Evolutionary conservation across 2,329 filamentous ascomycete species (phyloP), one percentile per base, ranked within the genome.

Genomic region (Aspergillus persii): DNA sequence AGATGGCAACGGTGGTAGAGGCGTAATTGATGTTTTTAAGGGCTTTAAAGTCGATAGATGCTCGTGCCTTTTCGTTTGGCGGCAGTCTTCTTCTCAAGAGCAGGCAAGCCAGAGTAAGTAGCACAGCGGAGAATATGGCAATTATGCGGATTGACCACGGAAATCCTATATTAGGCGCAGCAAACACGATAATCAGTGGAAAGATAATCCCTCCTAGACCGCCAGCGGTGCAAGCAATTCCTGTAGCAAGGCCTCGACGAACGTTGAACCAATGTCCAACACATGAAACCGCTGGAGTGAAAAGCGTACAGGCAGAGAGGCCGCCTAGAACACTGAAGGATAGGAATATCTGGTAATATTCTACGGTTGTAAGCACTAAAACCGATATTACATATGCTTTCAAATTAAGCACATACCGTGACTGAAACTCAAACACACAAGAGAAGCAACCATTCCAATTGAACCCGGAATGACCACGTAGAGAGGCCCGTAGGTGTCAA

Each of bases 281-380:
- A 7, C 61, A 62, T 7, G 71, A 61, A 4, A 76, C 52, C 1
- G 69, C 61, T 0, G 73, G 71, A 0, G 70, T 76, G 36, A 74
- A 73, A 7, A 76, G 62, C 0, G 66, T 61, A 47, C 66, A 70
- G 1, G 69, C 65, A 2, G 69, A 70, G n/a, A 75, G 57, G 2
- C 74, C 74, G 0, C 70, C 72, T 8, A 76, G 65, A 1, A 76
- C 66, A 7, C 71, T 68, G 52, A 76, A 75, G 1, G 69, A 71
- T 6, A 76, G 65, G 53, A 76, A 70, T n/a, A 75, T 69, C 23
- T 75, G 73, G 54, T 74, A 76, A 55, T 74, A 76, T 57, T 74
- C 69, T 72, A 26, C 1, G 1, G 54, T 55, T 1, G 61, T 65
- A 11, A 72, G 57, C 15, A 36, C 15, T 26, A 7, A 8, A 8